Conservation (phyloP, 495 filamentous ascomycete genomes). For the Parmelia sp. region DNA sequence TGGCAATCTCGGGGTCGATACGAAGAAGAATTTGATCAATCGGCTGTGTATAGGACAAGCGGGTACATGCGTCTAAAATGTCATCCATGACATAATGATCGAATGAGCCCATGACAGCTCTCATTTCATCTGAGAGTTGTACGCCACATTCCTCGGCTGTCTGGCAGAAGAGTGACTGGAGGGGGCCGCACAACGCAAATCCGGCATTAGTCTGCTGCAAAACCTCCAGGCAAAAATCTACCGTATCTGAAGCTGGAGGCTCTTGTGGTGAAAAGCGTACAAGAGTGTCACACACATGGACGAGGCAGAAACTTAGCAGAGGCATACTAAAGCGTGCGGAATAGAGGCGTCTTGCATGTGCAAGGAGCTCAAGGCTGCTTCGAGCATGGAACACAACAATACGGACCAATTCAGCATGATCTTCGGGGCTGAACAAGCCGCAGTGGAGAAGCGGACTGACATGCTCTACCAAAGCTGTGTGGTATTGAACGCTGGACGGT, state of each 20-base stretch:
- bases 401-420: slow-evolving; percentile 14
- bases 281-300: slow-evolving; percentile 23
- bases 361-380: slow-evolving; percentile 18
- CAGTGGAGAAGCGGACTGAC: slow-evolving; percentile 23
- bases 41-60: slow-evolving; percentile 24
- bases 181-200: slow-evolving; percentile 24
- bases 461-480: slow-evolving; percentile 24
- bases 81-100: slow-evolving; percentile 23
- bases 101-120: slow-evolving; percentile 12
- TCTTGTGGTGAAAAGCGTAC: slow-evolving; percentile 21
- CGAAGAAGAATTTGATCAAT: slow-evolving; percentile 19
- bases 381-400: slow-evolving; percentile 23
- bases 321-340: slow-evolving; percentile 22
- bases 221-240: slow-evolving; percentile 18
- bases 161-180: slow-evolving; percentile 23
- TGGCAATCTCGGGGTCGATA: slow-evolving; percentile 19
- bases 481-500: slow-evolving; percentile 23
- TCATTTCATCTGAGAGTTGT: slow-evolving; percentile 16
- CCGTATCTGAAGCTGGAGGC: slow-evolving; percentile 14
- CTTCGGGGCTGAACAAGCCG: slow-evolving; percentile 15
- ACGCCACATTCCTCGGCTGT: slow-evolving; percentile 16
- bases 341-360: slow-evolving; percentile 22
- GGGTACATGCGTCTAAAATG: slow-evolving; percentile 26
- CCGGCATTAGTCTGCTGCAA: slow-evolving; percentile 20
- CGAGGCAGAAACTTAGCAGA: slow-evolving; percentile 22